Percentiles rank a stretch among this genome's conserved stretches.
These are phyloP conservation scores for Leishmania major DNA, from an alignment of 208 protist species.

Conservation along the genomic window DNA sequence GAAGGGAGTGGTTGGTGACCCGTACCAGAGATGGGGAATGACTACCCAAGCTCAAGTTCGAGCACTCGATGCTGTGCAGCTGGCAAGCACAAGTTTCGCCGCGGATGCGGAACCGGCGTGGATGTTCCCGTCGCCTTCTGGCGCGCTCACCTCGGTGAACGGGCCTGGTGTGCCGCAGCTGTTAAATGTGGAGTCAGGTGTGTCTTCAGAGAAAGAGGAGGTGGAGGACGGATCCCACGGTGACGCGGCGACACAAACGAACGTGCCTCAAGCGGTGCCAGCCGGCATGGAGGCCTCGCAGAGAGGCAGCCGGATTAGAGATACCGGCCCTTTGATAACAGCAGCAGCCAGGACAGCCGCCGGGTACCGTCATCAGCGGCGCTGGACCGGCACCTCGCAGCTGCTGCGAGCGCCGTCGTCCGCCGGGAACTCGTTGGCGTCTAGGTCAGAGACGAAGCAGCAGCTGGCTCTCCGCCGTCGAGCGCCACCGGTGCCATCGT, in stretches of 20 bases:
- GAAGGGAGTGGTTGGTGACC: slow-evolving; percentile 42
- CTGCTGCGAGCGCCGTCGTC: slow-evolving; percentile 5
- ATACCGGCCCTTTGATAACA: neutral
- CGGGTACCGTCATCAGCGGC: slow-evolving; percentile 17
- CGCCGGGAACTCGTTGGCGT: neutral
- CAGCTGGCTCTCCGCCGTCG: slow-evolving; percentile 11
- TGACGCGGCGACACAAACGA: neutral
- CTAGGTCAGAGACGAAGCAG: neutral
- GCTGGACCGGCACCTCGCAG: slow-evolving; percentile 25
- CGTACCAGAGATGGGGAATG: slow-evolving; percentile 54
- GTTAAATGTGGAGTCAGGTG: slow-evolving; percentile 15
- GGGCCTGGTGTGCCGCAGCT: slow-evolving; percentile 5
- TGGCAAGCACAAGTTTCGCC: neutral
- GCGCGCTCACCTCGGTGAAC: neutral
- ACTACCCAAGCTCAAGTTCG: slow-evolving; percentile 30
- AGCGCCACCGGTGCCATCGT: slow-evolving; percentile 68
- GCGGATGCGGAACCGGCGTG: neutral
- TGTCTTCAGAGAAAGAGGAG: neutral
- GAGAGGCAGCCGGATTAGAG: neutral
- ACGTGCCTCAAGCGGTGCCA: neutral
- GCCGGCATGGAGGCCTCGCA: neutral
- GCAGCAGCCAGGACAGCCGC: slow-evolving; percentile 21
- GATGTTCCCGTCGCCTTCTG: neutral
- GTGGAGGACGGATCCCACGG: neutral
- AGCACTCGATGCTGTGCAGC: slow-evolving; percentile 8